Conservation (phyloP, 2,329 filamentous ascomycete species). For the Fusarium coffeatum region DNA sequence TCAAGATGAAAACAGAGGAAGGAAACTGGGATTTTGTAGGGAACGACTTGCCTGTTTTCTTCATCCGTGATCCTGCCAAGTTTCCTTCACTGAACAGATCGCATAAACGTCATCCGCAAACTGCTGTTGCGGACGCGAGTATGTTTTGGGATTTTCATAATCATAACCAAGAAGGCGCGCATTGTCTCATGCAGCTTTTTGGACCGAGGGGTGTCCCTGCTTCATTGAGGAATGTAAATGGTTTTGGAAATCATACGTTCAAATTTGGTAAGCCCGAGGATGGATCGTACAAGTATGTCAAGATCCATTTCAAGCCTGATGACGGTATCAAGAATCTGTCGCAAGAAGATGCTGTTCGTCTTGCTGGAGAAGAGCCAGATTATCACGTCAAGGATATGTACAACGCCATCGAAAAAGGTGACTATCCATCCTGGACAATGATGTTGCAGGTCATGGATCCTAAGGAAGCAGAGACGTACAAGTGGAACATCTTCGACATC, state of each 20-base stretch:
- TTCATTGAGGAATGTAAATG: not conserved
- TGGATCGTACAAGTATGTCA: constrained; percentile 16
- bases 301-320: constrained; percentile 11
- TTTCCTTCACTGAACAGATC: constrained; percentile 5
- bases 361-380: constrained; percentile 2
- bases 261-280: constrained; percentile 13
- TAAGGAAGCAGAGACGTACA: not conserved
- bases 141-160: constrained; percentile 20
- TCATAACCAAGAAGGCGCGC: constrained; percentile 9
- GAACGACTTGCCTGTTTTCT: constrained; percentile 12
- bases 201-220: not conserved
- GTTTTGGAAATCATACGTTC: constrained; percentile 9
- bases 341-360: not conserved
- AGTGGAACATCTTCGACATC: constrained; percentile 17
- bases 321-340: constrained; percentile 5
- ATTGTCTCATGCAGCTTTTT: not conserved
- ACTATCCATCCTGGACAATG: not conserved
- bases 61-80: constrained; percentile 11
- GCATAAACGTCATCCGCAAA: constrained; percentile 2
- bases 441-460: constrained; percentile 3
- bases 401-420: not conserved
- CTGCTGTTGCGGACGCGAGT: constrained; percentile 1
- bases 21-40: constrained; percentile 17
- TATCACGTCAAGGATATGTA: constrained; percentile 13
- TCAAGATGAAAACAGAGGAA: constrained; percentile 18